Percentiles rank a stretch among this genome's conserved stretches.
phyloP scores from a whole-genome alignment of 768 basidiomycete genomes.

The Saitozyma podzolica region DNA sequence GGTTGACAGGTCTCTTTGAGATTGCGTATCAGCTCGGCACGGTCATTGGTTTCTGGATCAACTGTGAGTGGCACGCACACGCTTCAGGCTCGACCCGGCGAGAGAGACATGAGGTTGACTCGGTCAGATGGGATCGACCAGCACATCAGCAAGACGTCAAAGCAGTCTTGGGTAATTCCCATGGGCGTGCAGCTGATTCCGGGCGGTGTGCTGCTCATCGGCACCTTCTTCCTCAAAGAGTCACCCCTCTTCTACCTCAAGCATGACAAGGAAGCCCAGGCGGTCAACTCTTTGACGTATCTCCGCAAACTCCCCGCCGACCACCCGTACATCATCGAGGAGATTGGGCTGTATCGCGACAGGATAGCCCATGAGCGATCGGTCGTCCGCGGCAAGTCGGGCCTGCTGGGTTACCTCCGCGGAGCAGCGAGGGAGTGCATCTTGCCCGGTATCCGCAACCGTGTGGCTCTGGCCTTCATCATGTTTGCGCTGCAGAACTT shows the following conservation, averaged over 20 bases:
- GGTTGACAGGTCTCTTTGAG: slow-evolving; percentile 59
- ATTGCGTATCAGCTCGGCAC: slow-evolving; percentile 58
- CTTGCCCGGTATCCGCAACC: slow-evolving; percentile 30
- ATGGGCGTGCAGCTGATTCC: slow-evolving; percentile 61
- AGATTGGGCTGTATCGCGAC: slow-evolving; percentile 18
- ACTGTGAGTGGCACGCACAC: slow-evolving; percentile 14
- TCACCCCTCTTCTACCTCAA: slow-evolving; percentile 41
- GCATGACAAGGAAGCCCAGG: slow-evolving; percentile 35
- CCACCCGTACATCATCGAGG: slow-evolving; percentile 41
- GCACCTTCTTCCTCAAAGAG: slow-evolving; percentile 50
- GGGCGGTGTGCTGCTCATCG: slow-evolving; percentile 60
- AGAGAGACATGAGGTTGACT: neutral
- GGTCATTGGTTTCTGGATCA: slow-evolving; percentile 54
- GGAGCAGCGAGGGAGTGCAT: slow-evolving; percentile 25
- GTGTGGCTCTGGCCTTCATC: slow-evolving; percentile 16
- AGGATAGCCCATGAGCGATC: slow-evolving; percentile 28
- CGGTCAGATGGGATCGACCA: slow-evolving; percentile 28
- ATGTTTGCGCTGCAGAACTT: slow-evolving; percentile 38
- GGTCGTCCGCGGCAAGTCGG: slow-evolving; percentile 17
- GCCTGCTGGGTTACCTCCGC: slow-evolving; percentile 25
- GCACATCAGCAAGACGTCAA: slow-evolving; percentile 20
- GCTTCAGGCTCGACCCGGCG: slow-evolving; percentile 4
- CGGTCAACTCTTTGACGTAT: slow-evolving; percentile 45
- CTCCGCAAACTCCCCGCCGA: slow-evolving; percentile 50
- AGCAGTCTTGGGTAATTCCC: slow-evolving; percentile 45